Evolutionary conservation across 1,139 yeast species (phyloP), one percentile per base, ranked within the genome.

Genomic region (Yamadazyma spencermartinsiae): DNA sequence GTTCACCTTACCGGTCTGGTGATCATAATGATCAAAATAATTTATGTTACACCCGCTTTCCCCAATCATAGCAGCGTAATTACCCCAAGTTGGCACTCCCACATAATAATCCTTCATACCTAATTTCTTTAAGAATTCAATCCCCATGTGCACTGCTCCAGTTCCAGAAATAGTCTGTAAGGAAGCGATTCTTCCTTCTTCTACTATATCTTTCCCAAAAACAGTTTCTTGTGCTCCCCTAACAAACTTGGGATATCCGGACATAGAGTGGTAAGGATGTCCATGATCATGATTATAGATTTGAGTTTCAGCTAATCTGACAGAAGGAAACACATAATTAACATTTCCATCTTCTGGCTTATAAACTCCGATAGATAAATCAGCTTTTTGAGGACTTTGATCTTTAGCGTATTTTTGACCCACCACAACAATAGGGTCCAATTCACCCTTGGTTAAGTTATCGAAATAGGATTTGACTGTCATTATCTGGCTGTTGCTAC

Each of bases 131-230:
- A 65, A 58, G 35, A 70, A 60, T 14, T 51, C 38, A 34, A 62
- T 45, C 6, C 68, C 76, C 61, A 67, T 59, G 48, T 67, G 74
- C 34, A 67, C 52, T 10, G 76, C 64, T 2, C 76, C 76, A 16
- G 75, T 68, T 4, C 76, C 76, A 16, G 73, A 66, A 30, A 71
- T 61, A 34, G 74, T 61, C 46, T 71, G 76, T 16, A 69, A 46
- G 3, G 72, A 58, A 3, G 68, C 68, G 21, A 70, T 48, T 35
- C 58, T 62, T 5, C 58, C 60, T 27, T 57, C 55, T 8, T 44
- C 37, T 11, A 49, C 57, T 20, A 45, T 38, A 12, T 56, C 51
- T 4, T 50, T 48, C 10, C 74, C 76, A 46, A 71, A 69, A 10
- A 68, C 50, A 7, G 61, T 60, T 33, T 49, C 45, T 43, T 62